Evolutionary conservation across 2,329 filamentous ascomycete species (phyloP), one percentile per base, ranked within the genome.

Genomic region (Passalora sequoiae): DNA sequence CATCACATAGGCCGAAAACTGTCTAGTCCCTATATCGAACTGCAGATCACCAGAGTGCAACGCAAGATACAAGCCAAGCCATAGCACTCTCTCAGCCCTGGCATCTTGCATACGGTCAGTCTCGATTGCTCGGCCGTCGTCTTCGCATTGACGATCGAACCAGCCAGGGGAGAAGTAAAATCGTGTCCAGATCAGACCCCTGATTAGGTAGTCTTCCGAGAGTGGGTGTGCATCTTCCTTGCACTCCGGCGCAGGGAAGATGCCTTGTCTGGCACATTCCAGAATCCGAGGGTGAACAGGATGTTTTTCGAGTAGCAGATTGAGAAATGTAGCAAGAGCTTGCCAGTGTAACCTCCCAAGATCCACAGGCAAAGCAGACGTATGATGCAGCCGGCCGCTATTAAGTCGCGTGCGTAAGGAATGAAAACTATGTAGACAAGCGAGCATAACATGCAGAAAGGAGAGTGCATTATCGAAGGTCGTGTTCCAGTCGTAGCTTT

Each of bases 131-230:
- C 55, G 37, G 30, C 80, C 75, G 47, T 85, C 81, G n/a, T 85
- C 81, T 19, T 85, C 81, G 4, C 80, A 70, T 45, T 74, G 73
- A 1, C 74, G 71, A 6, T 72, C 70, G 55, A 86, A 86, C 76
- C 77, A 85, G 1, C 70, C 65, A 0, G 62, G 43, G 0, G 81
- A 80, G 40, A 77, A 81, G 43, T 82, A 82, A 8, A 69, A 68
- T 2, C 78, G 70, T 0, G 73, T 68, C 68, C 79, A 86, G 1
- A 80, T 60, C 1, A 85, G 66, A 0, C 84, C 84, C 1, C 81
- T 71, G 43, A 86, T 72, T 0, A 76, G 71, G 51, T 78, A 86
- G 47, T 89, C 84, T 37, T 88, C 84, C 0, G 82, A 81, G 0
- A 88, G 60, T 0, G 83, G 82, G 1, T 73, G 68, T 1, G 69